Base-by-base conservation (phyloP, 129 eudicot species). In the Oenanthe sinensis region DNA sequence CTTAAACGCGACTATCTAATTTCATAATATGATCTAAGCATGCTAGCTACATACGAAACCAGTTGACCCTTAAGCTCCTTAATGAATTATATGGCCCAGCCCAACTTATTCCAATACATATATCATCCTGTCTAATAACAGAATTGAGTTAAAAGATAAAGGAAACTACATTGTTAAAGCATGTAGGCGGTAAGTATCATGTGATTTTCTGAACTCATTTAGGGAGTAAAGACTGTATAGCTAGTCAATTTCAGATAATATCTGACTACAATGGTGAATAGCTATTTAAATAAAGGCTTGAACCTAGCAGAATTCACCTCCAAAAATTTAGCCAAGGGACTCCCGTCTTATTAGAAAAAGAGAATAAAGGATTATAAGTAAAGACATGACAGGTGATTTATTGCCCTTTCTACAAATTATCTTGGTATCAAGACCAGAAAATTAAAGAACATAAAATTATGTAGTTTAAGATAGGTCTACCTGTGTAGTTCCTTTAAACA, bases 401-500 rank as follows among this genome's bases (percentile, higher is more conserved):
- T 33, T 37, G 24, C 45, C 75, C 43, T 70, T 28, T 28, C 65
- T 76, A 8, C 26, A 20, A 16, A 46, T 63, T 68, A 24, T 26
- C 50, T 54, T 68, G 7, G 45, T 8, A 39, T 16, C 67, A 20
- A 72, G 65, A 16, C 37, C 24, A 6, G 15, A 24, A 43, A 65
- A 65, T 10, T 26, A 8, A 12, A 65, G n/a, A 12, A 11, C 0
- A 1, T 1, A 7, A 74, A 46, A 63, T 9, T 33, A 4, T 6
- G 15, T 36, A 58, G 75, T 16, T 42, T 62, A 60, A 60, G 36
- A 30, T 58, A n/a, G 68, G 68, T 2, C 68, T 60, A 90, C 99
- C 97, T 95, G 96, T n/a, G 97, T 86, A 15, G 87, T 90, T 58
- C 99, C 97, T 81, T 95, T 92, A 36, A 95, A 90, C 80, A 87